Conservation (phyloP, 176 grass and related monocot species). For the Triticum timopheevii region DNA sequence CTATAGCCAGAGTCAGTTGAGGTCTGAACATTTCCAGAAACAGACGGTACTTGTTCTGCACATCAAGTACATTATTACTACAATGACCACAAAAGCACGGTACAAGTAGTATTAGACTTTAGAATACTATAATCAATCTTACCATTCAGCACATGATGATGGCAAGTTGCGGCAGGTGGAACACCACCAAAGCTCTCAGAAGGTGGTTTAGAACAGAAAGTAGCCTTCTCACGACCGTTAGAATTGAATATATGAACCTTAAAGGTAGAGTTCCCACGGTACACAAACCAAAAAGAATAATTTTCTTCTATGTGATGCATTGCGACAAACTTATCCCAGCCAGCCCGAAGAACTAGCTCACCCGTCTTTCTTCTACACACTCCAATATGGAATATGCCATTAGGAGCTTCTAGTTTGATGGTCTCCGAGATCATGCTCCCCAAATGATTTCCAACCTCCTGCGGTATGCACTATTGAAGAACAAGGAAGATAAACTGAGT, state of each 20-base stretch:
- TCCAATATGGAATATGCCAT: conserved; percentile 25
- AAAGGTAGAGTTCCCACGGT: conserved; percentile 15
- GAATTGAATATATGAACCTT: conserved; percentile 23
- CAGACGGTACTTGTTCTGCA: too few relatives aligned
- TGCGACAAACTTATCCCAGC: conserved; percentile 36
- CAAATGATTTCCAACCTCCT: background rate
- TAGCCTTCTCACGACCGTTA: background rate
- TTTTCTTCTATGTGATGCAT: conserved; percentile 4
- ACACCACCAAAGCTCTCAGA: background rate
- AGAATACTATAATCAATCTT: too few relatives aligned
- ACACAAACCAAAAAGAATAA: conserved; percentile 35
- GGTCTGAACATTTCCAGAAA: too few relatives aligned
- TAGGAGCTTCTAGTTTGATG: conserved; percentile 23
- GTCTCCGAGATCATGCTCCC: background rate
- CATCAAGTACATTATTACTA: too few relatives aligned
- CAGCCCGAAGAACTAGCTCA: conserved; percentile 9
- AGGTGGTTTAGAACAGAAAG: background rate
- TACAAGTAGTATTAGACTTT: too few relatives aligned
- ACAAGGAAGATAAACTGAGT: background rate
- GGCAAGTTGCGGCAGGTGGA: background rate
- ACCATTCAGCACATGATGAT: background rate
- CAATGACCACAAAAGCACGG: too few relatives aligned
- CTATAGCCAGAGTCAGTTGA: too few relatives aligned
- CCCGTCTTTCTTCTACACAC: background rate
- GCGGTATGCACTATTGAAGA: background rate